phyloP scores from a whole-genome alignment of 2,329 filamentous ascomycete genomes.

The Hypoxylon sp. region DNA sequence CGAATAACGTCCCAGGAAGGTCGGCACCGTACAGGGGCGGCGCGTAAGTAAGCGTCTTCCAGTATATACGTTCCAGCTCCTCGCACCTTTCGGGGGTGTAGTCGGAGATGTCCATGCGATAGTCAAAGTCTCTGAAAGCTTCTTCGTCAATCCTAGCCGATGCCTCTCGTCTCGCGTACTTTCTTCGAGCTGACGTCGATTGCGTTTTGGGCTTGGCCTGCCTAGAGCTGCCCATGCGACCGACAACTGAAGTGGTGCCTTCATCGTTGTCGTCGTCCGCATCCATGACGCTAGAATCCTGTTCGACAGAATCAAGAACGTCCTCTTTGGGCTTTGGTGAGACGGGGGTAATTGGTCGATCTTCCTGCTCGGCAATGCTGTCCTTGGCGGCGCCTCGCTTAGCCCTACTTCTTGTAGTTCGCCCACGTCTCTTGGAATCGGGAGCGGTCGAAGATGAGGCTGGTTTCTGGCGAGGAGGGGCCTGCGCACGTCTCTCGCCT shows the following conservation, averaged over 20 bases:
- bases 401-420: slow-evolving; percentile 49
- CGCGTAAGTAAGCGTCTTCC: slow-evolving; percentile 96
- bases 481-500: slow-evolving; percentile 77
- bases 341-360: slow-evolving; percentile 66
- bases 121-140: slow-evolving; percentile 90
- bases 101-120: slow-evolving; percentile 85
- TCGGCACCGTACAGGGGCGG: slow-evolving; percentile 95
- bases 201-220: slow-evolving; percentile 68
- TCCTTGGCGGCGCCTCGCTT: slow-evolving; percentile 51
- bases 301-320: slow-evolving; percentile 59
- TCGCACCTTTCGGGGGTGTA: slow-evolving; percentile 92
- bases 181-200: slow-evolving; percentile 85
- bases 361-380: slow-evolving; percentile 52
- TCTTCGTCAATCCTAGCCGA: slow-evolving; percentile 86
- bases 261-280: slow-evolving; percentile 58
- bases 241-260: slow-evolving; percentile 49
- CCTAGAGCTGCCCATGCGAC: slow-evolving; percentile 59
- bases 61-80: slow-evolving; percentile 93
- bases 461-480: slow-evolving; percentile 58
- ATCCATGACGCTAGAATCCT: slow-evolving; percentile 55
- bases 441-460: slow-evolving; percentile 45
- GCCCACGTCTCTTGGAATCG: slow-evolving; percentile 52
- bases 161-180: slow-evolving; percentile 82
- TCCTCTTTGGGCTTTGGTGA: slow-evolving; percentile 57
- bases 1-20: slow-evolving; percentile 93